phyloP scores from a whole-genome alignment of 129 eudicot species.

The Ambrosia trifida region DNA sequence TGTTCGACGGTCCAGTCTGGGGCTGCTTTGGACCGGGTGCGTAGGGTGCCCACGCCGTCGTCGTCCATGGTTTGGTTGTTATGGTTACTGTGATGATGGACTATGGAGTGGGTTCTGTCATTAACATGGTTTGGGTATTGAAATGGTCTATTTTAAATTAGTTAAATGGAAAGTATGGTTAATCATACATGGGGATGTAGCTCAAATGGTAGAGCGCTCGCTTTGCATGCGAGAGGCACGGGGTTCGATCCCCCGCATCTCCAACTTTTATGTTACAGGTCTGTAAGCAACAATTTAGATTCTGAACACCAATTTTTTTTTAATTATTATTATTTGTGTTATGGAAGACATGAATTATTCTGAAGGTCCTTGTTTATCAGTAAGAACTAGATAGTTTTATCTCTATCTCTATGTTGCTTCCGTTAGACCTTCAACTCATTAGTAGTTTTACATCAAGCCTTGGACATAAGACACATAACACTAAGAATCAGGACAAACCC shows the following conservation, averaged over 20 bases:
- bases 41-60: conserved; percentile 34
- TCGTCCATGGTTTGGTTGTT: conserved; percentile 23
- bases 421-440: too few relatives aligned
- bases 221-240: conserved; percentile 97
- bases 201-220: conserved; percentile 99
- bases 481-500: too few relatives aligned
- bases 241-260: conserved; percentile 99
- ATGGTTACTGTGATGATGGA: conserved; percentile 4
- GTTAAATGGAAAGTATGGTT: neutral
- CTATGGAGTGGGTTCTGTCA: neutral
- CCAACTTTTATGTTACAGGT: conserved; percentile 36
- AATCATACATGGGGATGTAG: conserved; percentile 67
- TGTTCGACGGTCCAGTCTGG: conserved; percentile 70
- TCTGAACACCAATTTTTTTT: too few relatives aligned
- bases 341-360: too few relatives aligned
- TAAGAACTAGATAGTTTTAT: too few relatives aligned
- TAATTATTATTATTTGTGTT: too few relatives aligned
- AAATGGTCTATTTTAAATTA: too few relatives aligned
- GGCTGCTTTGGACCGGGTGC: conserved; percentile 65
- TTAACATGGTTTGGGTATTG: neutral
- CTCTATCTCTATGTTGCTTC: too few relatives aligned
- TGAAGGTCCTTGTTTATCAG: too few relatives aligned
- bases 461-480: too few relatives aligned
- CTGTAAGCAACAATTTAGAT: too few relatives aligned
- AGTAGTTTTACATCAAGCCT: too few relatives aligned